These are phyloP conservation scores for Wallacemonas sp. DNA, from an alignment of 208 protist genomes.

Conservation along the genomic window DNA sequence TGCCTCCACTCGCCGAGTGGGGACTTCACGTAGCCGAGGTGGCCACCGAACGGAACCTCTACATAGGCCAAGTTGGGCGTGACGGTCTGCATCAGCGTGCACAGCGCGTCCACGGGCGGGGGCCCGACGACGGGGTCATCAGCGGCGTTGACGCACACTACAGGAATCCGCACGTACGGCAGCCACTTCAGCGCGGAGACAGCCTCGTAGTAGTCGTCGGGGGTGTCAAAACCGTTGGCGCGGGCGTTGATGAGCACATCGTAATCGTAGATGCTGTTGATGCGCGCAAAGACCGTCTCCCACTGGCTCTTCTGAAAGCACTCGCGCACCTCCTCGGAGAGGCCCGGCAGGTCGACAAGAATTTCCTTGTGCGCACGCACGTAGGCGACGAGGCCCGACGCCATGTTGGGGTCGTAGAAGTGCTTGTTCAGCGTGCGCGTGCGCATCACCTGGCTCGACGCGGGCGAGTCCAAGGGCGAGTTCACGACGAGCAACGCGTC, in stretches of 20 bases:
- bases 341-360: conserved; percentile 40
- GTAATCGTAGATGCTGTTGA: conserved; percentile 58
- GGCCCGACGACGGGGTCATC: conserved; percentile 65
- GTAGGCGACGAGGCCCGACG: conserved; percentile 41
- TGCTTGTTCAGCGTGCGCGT: conserved; percentile 15
- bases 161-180: conserved; percentile 38
- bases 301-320: conserved; percentile 24
- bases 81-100: conserved; percentile 33
- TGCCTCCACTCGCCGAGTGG: conserved; percentile 41
- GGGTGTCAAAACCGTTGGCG: conserved; percentile 49
- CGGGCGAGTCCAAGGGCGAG: conserved; percentile 54
- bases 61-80: conserved; percentile 43
- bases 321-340: conserved; percentile 29
- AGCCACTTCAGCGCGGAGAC: conserved; percentile 51
- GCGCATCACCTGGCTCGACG: conserved; percentile 35
- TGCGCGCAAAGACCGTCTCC: conserved; percentile 31
- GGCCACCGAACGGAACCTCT: conserved; percentile 55
- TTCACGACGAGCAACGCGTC: conserved; percentile 60
- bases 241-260: conserved; percentile 62
- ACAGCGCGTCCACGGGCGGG: conserved; percentile 30
- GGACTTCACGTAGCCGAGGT: conserved; percentile 55
- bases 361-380: conserved; percentile 54
- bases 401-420: conserved; percentile 66
- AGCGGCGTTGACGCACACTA: conserved; percentile 55
- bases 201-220: conserved; percentile 65